Evolutionary conservation across 1,139 yeast genomes (phyloP), one percentile per base, ranked within the genome.

Genomic region (Diutina siamensis): DNA sequence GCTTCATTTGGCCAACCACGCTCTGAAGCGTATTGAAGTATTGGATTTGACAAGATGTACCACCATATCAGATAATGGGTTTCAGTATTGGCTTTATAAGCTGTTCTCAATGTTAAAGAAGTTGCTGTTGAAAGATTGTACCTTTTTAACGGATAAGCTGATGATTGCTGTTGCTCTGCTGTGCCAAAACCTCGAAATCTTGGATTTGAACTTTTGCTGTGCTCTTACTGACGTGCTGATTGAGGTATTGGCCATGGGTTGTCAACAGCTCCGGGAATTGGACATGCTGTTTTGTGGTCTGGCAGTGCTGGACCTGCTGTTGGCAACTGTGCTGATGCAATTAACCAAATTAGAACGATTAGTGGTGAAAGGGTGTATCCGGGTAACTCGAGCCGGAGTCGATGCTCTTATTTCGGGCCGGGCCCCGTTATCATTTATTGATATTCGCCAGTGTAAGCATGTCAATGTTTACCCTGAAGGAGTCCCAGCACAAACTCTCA

Each of bases 281-380:
- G 80, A 81, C 52, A 59, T 83, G 46, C 78, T 86, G 12, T 83
- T 81, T 55, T 83, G 92, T 61, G 92, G 92, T 2, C 75, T 84
- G 44, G 89, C 92, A 0, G 87, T 83, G 3, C 78, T 86, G 55
- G 92, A 83, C 55, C 71, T 80, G 20, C 78, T 86, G 0, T 59
- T 83, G 44, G 69, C 77, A 28, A 74, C 82, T 1, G 68, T 83
- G n/a, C 78, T 85, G 1, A 61, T 80, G 42, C 78, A 75, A 48
- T 60, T 78, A 48, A 59, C 68, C 49, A 58, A 65, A 35, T 62
- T 83, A 48, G 71, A 72, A 47, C 59, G 62, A 22, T 63, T 83
- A 47, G 63, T 67, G 2, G 65, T 83, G 25, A 78, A 77, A 44
- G 92, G 92, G 1, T 83, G 94, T 60, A 71, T 81, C 12, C 67